phyloP scores from a whole-genome alignment of 768 basidiomycete species.

The Mycena alexandri region DNA sequence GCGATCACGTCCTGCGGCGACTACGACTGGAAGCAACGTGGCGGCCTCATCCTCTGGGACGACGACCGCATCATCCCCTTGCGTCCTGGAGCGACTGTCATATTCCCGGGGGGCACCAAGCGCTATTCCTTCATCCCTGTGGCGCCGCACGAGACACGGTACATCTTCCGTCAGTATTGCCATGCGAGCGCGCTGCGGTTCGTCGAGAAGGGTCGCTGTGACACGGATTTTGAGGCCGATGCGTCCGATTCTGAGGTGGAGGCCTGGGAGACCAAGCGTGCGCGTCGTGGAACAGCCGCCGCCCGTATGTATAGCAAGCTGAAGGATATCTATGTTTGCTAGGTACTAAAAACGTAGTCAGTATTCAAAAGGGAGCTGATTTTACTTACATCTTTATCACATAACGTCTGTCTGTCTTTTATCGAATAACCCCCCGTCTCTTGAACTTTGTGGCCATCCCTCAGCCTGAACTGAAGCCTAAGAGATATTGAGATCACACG shows the following conservation, averaged over 20 bases:
- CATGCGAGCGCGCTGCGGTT: background rate
- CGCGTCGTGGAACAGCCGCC: background rate
- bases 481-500: no score
- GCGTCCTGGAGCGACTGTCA: background rate
- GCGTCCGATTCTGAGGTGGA: background rate
- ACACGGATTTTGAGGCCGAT: background rate
- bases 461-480: no score
- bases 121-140: background rate
- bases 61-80: background rate
- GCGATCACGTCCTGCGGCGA: background rate
- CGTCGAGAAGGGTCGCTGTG: conserved; percentile 13
- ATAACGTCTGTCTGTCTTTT: no score
- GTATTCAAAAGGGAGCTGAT: no score
- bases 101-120: background rate
- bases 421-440: no score
- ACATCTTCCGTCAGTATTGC: conserved; percentile 4
- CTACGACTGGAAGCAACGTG: background rate
- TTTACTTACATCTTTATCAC: no score
- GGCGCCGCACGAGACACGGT: background rate
- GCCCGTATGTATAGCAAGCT: background rate
- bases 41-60: background rate
- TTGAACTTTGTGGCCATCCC: no score
- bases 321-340: background rate
- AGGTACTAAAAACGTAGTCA: background rate
- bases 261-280: background rate